A percentile compares a stretch with the other conserved stretches of the same genome.
phyloP scores from a whole-genome alignment of 2,329 filamentous ascomycete species.

The Pezicula neosporulosa region DNA sequence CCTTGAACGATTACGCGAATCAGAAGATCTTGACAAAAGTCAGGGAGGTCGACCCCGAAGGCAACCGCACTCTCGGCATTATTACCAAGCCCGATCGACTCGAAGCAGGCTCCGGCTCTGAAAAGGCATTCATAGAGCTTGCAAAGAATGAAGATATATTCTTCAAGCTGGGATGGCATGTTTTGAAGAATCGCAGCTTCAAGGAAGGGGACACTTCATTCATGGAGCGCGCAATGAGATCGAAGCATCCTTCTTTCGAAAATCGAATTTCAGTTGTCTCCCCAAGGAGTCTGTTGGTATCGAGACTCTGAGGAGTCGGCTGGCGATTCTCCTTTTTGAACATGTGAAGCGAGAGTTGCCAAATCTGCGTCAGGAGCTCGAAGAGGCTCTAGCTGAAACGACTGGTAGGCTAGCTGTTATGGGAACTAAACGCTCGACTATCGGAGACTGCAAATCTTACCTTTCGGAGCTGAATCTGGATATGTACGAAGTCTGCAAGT shows the following conservation, averaged over 20 bases:
- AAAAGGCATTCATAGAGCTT: slow-evolving; percentile 31
- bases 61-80: slow-evolving; percentile 38
- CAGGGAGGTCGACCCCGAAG: slow-evolving; percentile 28
- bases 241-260: slow-evolving; percentile 21
- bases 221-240: slow-evolving; percentile 15
- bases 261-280: slow-evolving; percentile 23
- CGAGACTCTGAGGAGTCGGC: slow-evolving; percentile 16
- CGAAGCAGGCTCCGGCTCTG: slow-evolving; percentile 29
- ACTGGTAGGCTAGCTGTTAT: slow-evolving; percentile 7
- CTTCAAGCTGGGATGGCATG: slow-evolving; percentile 46
- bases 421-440: slow-evolving; percentile 11
- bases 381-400: slow-evolving; percentile 3
- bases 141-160: slow-evolving; percentile 36
- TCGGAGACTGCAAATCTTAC: slow-evolving; percentile 20
- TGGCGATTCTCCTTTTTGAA: slow-evolving; percentile 25
- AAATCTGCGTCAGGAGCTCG: slow-evolving; percentile 18
- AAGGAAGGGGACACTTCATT: slow-evolving; percentile 31
- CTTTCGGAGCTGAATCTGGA: slow-evolving; percentile 24
- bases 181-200: slow-evolving; percentile 39
- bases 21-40: slow-evolving; percentile 37
- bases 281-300: slow-evolving; percentile 21
- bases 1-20: slow-evolving; percentile 37
- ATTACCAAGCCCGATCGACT: slow-evolving; percentile 44
- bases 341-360: slow-evolving; percentile 29
- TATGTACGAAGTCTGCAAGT: slow-evolving; percentile 26